Conservation (phyloP, 2,329 filamentous ascomycete genomes). For the Chaetoscypha palmicola region DNA sequence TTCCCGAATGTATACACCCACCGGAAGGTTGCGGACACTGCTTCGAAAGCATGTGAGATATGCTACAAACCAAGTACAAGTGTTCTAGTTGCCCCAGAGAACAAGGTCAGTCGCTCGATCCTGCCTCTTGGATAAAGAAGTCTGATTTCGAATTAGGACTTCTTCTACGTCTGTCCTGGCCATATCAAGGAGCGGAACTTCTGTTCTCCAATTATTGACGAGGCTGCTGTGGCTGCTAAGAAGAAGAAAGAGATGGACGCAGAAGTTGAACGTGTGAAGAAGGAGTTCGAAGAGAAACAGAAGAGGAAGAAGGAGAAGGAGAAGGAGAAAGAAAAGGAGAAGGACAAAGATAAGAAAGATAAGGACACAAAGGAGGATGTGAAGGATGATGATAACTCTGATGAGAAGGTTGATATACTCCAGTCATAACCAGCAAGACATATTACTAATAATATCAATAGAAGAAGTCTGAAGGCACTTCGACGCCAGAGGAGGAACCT, state of each 20-base stretch:
- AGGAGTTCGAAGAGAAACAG: constrained; percentile 74
- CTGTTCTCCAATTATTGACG: constrained; percentile 66
- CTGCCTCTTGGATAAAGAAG: too few relatives aligned
- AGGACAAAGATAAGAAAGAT: constrained; percentile 41
- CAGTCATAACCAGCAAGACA: constrained; percentile 13
- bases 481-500: constrained; percentile 53
- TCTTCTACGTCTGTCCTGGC: constrained; percentile 81
- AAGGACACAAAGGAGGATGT: constrained; percentile 36
- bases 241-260: constrained; percentile 58
- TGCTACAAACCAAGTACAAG: constrained; percentile 85
- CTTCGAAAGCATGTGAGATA: constrained; percentile 78
- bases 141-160: constrained; percentile 57
- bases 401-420: constrained; percentile 31
- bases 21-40: constrained; percentile 78
- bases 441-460: constrained; percentile 11
- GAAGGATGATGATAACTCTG: constrained; percentile 35
- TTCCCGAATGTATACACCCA: constrained; percentile 79
- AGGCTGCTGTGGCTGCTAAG: constrained; percentile 52
- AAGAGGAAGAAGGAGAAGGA: constrained; percentile 61
- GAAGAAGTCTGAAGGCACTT: constrained; percentile 22
- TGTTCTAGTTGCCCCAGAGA: constrained; percentile 82
- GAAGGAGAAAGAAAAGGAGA: constrained; percentile 52
- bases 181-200: constrained; percentile 83
- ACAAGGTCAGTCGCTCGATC: too few relatives aligned
- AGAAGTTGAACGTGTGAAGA: constrained; percentile 55